Evolutionary conservation across 1,139 yeast genomes (phyloP), one percentile per base, ranked within the genome.

Genomic region (Kodamaea fungicola): DNA sequence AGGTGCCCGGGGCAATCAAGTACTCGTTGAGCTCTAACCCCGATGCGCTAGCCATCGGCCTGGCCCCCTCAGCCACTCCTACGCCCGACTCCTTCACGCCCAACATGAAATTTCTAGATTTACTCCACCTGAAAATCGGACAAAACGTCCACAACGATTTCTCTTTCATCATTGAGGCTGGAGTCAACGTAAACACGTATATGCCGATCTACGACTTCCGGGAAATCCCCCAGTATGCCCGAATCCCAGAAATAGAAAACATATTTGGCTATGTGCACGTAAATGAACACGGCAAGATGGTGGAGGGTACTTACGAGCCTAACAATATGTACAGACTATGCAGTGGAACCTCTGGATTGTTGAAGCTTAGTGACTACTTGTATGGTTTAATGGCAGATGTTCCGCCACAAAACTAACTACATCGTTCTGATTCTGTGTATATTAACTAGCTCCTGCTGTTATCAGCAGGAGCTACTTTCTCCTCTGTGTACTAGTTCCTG

Each of bases 151-250:
- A 61, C 26, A 44, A 74, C 9, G 89, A 83, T 55, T 77, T 79
- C 38, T 55, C 80, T 4, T 83, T 78, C 55, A 64, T 71, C 22
- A 63, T 81, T 52, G 81, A 83, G 42, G 87, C 89, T 1, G 71
- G 78, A 5, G 74, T 76, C 27, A 81, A 76, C 50, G 73, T 75
- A 16, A 57, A 67, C 30, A 61, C 74, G 0, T 80, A 61, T 57
- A 80, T 83, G 83, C 87, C 89, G 6, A 73, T 86, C 31, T 83
- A 78, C 49, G 95, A 86, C 53, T 69, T 82, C 45, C 67, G 94
- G 42, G 77, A 73, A 37, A 71, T 79, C 2, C 90, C 94, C 1
- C 64, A 76, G 19, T 78, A 75, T 45, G 86, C 86, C 8, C 69
- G 94, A 40, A 73, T 78, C 13, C 89, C 94, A 0, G 85, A 81